Conservation (phyloP, 2,329 filamentous ascomycete species). For the Acrocalymma vagum region DNA sequence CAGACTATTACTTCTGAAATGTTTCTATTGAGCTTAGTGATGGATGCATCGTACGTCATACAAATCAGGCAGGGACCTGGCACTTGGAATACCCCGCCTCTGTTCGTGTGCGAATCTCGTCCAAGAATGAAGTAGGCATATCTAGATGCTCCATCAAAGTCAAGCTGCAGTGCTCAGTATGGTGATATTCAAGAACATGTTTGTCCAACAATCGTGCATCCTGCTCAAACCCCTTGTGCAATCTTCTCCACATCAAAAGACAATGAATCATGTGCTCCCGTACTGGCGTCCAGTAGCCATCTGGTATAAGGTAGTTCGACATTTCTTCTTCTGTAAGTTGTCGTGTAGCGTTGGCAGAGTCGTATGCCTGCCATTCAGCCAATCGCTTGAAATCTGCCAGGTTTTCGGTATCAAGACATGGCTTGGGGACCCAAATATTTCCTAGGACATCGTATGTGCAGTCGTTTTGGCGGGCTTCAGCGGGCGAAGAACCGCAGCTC, state of each 20-base stretch:
- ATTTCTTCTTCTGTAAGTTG: conserved; percentile 11
- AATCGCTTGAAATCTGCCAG: not conserved
- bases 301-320: conserved; percentile 9
- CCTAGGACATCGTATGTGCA: not conserved
- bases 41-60: too few species aligned
- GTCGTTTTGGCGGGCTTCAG: not conserved
- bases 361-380: conserved; percentile 2
- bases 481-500: conserved; percentile 6
- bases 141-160: too few species aligned
- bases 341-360: conserved; percentile 11
- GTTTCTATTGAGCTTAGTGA: too few species aligned
- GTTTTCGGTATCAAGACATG: conserved; percentile 1
- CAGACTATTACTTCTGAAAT: too few species aligned
- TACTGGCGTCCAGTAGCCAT: conserved; percentile 11
- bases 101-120: too few species aligned
- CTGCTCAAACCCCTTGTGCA: not conserved
- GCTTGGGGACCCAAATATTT: too few species aligned
- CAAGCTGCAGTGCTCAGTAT: too few species aligned
- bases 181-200: too few species aligned
- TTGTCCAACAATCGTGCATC: not conserved
- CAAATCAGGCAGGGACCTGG: too few species aligned
- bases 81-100: too few species aligned
- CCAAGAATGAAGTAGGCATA: too few species aligned
- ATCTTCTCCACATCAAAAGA: not conserved
- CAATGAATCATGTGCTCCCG: conserved; percentile 8